Percentiles rank a stretch among this genome's conserved stretches.
Evolutionary conservation across 257 asterid species (phyloP).

Genomic region (Eustoma russellianum): DNA sequence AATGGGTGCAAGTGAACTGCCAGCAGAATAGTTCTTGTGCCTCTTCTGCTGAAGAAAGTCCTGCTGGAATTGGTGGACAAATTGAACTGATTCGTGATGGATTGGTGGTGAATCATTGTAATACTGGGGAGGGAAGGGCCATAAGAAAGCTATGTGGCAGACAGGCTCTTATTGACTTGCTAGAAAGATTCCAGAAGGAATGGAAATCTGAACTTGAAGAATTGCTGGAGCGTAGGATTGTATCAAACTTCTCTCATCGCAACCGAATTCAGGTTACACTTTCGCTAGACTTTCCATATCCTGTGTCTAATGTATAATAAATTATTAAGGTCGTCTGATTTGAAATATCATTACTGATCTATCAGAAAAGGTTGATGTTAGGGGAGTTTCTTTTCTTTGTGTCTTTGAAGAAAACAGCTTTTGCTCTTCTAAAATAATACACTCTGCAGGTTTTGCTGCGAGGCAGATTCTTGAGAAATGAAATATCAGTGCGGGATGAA

Average conservation of each 20-base stretch:
- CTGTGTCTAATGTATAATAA: neutral
- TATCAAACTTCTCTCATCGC: conserved; percentile 74
- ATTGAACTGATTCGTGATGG: conserved; percentile 45
- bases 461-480: conserved; percentile 72
- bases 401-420: neutral
- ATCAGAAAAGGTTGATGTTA: no score
- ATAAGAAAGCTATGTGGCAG: conserved; percentile 74
- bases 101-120: conserved; percentile 20
- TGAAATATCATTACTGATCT: neutral
- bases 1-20: conserved; percentile 38
- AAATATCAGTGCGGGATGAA: conserved; percentile 32
- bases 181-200: conserved; percentile 61
- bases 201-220: conserved; percentile 54
- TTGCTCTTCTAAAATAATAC: conserved; percentile 9
- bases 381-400: no score
- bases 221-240: conserved; percentile 49
- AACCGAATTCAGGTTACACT: conserved; percentile 78
- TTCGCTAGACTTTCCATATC: neutral
- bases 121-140: conserved; percentile 39
- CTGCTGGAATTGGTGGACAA: conserved; percentile 35
- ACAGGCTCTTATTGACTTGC: conserved; percentile 84
- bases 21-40: conserved; percentile 29
- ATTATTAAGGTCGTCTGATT: neutral
- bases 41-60: conserved; percentile 35
- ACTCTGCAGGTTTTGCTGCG: conserved; percentile 62